phyloP scores from a whole-genome alignment of 2,329 filamentous ascomycete genomes.

The Cadophora malorum region DNA sequence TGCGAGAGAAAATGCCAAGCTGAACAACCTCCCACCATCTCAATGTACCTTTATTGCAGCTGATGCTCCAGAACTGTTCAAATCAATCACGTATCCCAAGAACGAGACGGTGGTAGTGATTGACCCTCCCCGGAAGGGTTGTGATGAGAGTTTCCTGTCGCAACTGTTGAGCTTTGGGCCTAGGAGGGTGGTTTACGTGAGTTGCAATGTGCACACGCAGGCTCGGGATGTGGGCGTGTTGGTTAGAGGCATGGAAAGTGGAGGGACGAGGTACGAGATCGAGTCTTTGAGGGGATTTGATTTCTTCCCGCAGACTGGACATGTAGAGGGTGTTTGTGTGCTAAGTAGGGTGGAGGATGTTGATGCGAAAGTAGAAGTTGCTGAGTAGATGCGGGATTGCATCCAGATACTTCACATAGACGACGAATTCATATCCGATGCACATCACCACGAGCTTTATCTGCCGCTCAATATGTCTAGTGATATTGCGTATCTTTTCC shows the following conservation, averaged over 20 bases:
- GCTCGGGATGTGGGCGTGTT: conserved; percentile 89
- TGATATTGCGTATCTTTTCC: too few species aligned
- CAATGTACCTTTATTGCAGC: conserved; percentile 87
- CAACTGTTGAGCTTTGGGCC: conserved; percentile 84
- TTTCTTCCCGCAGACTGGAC: conserved; percentile 89
- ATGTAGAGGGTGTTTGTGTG: conserved; percentile 72
- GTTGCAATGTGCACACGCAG: conserved; percentile 98
- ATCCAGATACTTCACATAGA: too few species aligned
- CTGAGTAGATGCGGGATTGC: too few species aligned
- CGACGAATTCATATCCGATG: too few species aligned
- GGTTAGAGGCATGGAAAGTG: conserved; percentile 68
- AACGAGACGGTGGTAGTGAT: conserved; percentile 92
- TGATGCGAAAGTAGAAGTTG: too few species aligned
- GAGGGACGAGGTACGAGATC: conserved; percentile 72
- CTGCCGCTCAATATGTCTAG: too few species aligned
- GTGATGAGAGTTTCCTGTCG: conserved; percentile 80
- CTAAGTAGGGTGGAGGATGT: conserved; percentile 61
- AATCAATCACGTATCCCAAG: conserved; percentile 72
- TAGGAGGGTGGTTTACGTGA: conserved; percentile 86
- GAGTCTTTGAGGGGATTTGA: conserved; percentile 94
- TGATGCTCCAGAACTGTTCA: conserved; percentile 85
- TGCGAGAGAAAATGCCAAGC: conserved; percentile 77
- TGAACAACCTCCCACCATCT: conserved; percentile 72
- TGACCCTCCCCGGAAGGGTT: conserved; percentile 96
- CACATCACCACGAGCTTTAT: too few species aligned